Conservation (phyloP, 2,329 filamentous ascomycete genomes). For the Colletotrichum somersetense region DNA sequence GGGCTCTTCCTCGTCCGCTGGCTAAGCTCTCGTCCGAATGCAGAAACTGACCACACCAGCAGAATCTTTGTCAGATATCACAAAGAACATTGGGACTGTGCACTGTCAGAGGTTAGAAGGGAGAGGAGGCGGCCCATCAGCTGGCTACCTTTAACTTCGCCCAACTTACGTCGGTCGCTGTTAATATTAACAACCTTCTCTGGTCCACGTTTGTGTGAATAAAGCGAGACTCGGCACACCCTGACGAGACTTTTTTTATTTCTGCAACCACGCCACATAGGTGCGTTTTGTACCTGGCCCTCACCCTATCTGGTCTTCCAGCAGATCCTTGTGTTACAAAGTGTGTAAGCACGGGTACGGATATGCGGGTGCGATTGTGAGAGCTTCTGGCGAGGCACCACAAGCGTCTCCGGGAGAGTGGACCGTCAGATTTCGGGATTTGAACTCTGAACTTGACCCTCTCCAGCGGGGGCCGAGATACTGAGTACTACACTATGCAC, state of each 20-base stretch:
- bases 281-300: not conserved
- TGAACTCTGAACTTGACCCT: conserved; percentile 19
- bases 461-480: conserved; percentile 21
- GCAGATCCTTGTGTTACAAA: not conserved
- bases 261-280: not conserved
- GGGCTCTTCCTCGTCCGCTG: conserved; percentile 15
- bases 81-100: conserved; percentile 24
- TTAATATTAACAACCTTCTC: not conserved
- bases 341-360: not conserved
- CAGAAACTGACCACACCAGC: not conserved
- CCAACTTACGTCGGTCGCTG: not conserved
- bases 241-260: conserved; percentile 4
- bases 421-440: conserved; percentile 28
- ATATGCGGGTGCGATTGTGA: not conserved
- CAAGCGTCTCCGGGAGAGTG: conserved; percentile 20
- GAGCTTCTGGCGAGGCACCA: not conserved
- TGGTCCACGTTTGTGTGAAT: not conserved
- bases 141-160: not conserved
- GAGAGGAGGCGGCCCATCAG: not conserved
- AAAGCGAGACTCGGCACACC: not conserved
- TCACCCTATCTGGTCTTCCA: not conserved
- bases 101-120: conserved; percentile 16
- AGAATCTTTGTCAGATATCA: conserved; percentile 40
- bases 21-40: conserved; percentile 6
- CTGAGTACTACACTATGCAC: not conserved